Evolutionary conservation across 257 asterid genomes (phyloP).

Genomic region (Nyctanthes arbortristis): DNA sequence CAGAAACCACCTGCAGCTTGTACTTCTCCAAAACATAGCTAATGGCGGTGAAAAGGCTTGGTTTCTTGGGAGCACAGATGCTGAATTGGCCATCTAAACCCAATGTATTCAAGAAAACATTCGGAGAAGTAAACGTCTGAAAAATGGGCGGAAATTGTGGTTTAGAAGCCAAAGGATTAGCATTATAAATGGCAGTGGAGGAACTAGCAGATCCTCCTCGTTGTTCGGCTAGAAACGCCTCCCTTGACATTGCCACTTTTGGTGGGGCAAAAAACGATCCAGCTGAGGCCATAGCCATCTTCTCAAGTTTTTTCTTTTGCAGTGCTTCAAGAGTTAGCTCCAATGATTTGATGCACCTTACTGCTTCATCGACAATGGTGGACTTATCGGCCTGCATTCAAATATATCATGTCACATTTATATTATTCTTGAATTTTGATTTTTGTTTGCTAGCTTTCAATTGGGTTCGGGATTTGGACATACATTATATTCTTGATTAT

Average conservation of each 20-base stretch:
- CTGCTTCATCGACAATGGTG: constrained; percentile 43
- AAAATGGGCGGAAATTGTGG: constrained; percentile 17
- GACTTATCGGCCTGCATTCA: constrained; percentile 41
- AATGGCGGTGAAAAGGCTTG: constrained; percentile 23
- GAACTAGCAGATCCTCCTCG: constrained; percentile 23
- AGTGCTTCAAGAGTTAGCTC: constrained; percentile 30
- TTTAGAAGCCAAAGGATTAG: constrained; percentile 1
- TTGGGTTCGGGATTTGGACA: no score
- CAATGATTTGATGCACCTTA: constrained; percentile 25
- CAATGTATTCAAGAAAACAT: constrained; percentile 31
- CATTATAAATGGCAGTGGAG: background rate
- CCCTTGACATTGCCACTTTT: constrained; percentile 23
- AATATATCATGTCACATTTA: no score
- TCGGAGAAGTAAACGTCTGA: constrained; percentile 36
- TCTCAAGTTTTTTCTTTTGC: constrained; percentile 39
- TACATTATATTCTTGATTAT: no score
- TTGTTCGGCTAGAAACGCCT: constrained; percentile 37
- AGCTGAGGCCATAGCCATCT: constrained; percentile 11
- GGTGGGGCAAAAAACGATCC: constrained; percentile 10
- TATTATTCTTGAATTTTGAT: no score
- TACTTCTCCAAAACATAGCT: constrained; percentile 41
- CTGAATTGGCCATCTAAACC: constrained; percentile 36
- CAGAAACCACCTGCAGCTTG: constrained; percentile 34
- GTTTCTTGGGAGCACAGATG: constrained; percentile 34
- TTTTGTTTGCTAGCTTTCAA: no score